These are phyloP conservation scores for Aspergillus olivimuriae DNA, from an alignment of 495 filamentous ascomycete genomes.

Conservation along the genomic window DNA sequence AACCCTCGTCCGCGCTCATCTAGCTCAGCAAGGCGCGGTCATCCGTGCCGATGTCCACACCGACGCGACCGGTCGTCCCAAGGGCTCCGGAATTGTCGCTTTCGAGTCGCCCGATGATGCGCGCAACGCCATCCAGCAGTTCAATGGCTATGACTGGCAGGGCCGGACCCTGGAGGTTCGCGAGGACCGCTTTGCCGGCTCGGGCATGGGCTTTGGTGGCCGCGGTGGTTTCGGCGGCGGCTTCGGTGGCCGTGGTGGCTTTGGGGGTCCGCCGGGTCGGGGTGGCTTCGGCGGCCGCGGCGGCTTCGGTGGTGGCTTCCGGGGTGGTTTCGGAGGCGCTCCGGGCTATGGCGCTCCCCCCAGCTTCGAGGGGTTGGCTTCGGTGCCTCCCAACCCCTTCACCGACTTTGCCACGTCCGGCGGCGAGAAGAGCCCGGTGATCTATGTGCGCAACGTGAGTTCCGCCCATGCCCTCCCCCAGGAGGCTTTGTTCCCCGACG, in stretches of 20 bases:
- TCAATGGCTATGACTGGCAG: constrained; percentile 99
- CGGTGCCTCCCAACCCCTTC: constrained; percentile 80
- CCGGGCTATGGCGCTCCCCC: constrained; percentile 19
- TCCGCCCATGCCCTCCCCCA: background rate
- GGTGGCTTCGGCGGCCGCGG: constrained; percentile 36
- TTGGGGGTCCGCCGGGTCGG: constrained; percentile 47
- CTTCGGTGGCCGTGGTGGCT: constrained; percentile 45
- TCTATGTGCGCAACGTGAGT: constrained; percentile 97
- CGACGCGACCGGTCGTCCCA: constrained; percentile 86
- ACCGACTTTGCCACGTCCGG: constrained; percentile 89
- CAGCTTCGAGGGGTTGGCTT: constrained; percentile 32
- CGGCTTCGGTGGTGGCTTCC: constrained; percentile 47
- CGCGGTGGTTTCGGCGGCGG: constrained; percentile 48
- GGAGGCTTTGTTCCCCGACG: too few relatives aligned
- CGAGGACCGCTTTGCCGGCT: constrained; percentile 86
- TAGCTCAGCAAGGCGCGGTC: constrained; percentile 68
- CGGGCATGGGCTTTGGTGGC: constrained; percentile 46
- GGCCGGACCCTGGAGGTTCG: constrained; percentile 89
- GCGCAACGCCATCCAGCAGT: constrained; percentile 89
- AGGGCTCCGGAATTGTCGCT: constrained; percentile 91
- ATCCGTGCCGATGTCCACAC: constrained; percentile 95
- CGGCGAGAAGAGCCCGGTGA: constrained; percentile 72
- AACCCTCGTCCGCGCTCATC: constrained; percentile 33
- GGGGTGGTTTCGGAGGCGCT: constrained; percentile 41
- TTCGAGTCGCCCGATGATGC: constrained; percentile 94